These are phyloP conservation scores for Oehlia diaphana DNA, from an alignment of 192 early-diverging fungal genomes.

Conservation along the genomic window DNA sequence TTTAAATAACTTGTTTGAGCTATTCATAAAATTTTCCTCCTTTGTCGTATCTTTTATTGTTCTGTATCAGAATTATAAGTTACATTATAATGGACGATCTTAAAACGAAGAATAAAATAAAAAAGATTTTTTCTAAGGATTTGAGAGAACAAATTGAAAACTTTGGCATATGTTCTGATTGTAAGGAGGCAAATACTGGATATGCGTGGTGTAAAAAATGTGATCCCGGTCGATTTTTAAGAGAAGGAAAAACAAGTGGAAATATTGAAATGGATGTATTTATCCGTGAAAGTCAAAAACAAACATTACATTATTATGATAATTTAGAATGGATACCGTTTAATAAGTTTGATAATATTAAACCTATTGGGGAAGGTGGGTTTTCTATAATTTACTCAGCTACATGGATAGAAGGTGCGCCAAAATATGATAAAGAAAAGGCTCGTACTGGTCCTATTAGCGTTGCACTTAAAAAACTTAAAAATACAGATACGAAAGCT, in stretches of 20 bases:
- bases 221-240: too few relatives aligned
- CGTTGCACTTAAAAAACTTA: background rate
- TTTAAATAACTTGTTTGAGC: too few relatives aligned
- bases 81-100: too few relatives aligned
- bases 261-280: too few relatives aligned
- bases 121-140: too few relatives aligned
- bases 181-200: background rate
- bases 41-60: too few relatives aligned
- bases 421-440: too few relatives aligned
- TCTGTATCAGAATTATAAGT: too few relatives aligned
- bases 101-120: too few relatives aligned
- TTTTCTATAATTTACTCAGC: background rate
- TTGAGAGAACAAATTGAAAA: background rate
- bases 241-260: too few relatives aligned
- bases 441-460: background rate
- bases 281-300: background rate
- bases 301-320: background rate
- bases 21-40: too few relatives aligned
- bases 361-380: slow-evolving; percentile 1
- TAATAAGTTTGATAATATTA: background rate
- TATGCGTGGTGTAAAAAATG: too few relatives aligned
- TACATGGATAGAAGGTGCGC: background rate
- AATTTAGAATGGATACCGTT: slow-evolving; percentile 25
- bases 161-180: background rate
- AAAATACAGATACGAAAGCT: background rate